Percentiles rank a stretch among this genome's conserved stretches.
These are phyloP conservation scores for Aspergillus sp. DNA, from an alignment of 2,329 filamentous ascomycete genomes.

Conservation along the genomic window DNA sequence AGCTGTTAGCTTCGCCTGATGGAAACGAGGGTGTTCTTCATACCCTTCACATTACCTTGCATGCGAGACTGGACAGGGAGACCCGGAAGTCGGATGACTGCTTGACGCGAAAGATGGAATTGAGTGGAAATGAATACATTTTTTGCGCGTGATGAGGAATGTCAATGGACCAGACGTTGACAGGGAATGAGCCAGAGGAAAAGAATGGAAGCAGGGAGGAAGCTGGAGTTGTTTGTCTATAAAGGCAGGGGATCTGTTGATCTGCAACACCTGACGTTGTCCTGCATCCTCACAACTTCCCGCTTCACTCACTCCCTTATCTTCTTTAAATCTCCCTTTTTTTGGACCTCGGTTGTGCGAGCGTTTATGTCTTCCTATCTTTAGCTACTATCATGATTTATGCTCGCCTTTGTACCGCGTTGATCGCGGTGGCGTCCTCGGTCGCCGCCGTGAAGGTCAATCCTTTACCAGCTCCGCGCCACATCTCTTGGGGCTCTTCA, in stretches of 20 bases:
- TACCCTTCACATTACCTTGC: not conserved
- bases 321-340: conserved; percentile 1
- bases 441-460: conserved; percentile 52
- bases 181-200: not conserved
- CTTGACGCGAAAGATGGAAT: not conserved
- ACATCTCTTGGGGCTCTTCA: conserved; percentile 54
- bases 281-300: not conserved
- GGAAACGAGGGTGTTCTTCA: not conserved
- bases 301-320: not conserved
- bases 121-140: not conserved
- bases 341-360: not conserved
- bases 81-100: not conserved
- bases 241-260: conserved; percentile 7
- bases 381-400: conserved; percentile 26
- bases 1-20: conserved; percentile 1
- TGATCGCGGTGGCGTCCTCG: conserved; percentile 35
- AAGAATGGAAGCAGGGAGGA: not conserved
- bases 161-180: not conserved
- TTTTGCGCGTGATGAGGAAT: not conserved
- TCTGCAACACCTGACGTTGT: conserved; percentile 5
- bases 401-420: conserved; percentile 23
- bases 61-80: not conserved
- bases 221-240: not conserved
- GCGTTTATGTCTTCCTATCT: not conserved
- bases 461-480: conserved; percentile 54